phyloP scores from a whole-genome alignment of 352 stramenopile genomes.

The Phytophthora kernoviae region DNA sequence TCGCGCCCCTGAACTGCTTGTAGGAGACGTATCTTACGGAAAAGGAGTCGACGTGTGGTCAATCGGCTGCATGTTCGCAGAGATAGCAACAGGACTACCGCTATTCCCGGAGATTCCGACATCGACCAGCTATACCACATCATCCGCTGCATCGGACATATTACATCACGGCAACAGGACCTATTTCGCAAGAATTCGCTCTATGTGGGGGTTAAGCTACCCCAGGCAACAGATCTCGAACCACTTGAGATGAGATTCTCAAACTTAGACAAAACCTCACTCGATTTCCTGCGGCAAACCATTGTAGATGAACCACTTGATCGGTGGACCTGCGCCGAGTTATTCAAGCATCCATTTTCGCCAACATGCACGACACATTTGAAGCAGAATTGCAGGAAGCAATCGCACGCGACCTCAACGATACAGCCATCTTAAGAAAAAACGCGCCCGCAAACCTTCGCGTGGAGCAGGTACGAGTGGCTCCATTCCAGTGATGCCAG shows the following conservation, averaged over 20 bases:
- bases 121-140: conserved; percentile 94
- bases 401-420: conserved; percentile 71
- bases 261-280: conserved; percentile 61
- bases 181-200: conserved; percentile 85
- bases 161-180: conserved; percentile 79
- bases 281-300: conserved; percentile 77
- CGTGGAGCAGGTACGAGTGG: conserved; percentile 5
- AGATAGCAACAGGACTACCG: conserved; percentile 95
- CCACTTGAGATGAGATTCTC: conserved; percentile 67
- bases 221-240: conserved; percentile 59
- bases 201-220: conserved; percentile 82
- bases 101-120: conserved; percentile 96
- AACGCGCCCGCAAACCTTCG: conserved; percentile 53
- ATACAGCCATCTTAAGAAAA: conserved; percentile 69
- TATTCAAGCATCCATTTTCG: conserved; percentile 82
- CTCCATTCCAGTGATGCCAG: conserved; percentile 20
- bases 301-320: conserved; percentile 81
- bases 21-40: conserved; percentile 91
- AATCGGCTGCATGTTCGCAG: conserved; percentile 95
- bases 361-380: conserved; percentile 53
- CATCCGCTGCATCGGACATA: conserved; percentile 72
- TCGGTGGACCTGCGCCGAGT: conserved; percentile 77
- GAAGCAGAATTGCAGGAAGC: conserved; percentile 72
- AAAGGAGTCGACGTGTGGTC: conserved; percentile 98
- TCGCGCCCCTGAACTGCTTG: conserved; percentile 92